phyloP scores from a whole-genome alignment of 768 basidiomycete species.

The Candolleomyces efflorescens region DNA sequence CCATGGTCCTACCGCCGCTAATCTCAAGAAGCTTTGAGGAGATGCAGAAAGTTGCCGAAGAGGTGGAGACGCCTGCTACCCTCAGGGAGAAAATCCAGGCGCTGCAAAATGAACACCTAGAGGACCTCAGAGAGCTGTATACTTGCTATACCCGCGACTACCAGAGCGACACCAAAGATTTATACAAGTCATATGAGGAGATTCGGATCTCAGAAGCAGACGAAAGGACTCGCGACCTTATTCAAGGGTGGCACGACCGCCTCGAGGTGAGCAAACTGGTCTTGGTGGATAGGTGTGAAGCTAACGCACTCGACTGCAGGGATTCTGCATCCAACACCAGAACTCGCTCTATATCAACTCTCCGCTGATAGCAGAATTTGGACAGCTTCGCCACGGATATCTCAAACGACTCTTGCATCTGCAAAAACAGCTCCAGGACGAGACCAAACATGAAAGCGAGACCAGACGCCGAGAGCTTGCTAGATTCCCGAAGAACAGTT shows the following conservation, averaged over 20 bases:
- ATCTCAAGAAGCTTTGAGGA: not conserved
- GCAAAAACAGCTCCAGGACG: not conserved
- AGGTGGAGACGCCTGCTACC: not conserved
- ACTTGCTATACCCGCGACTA: not conserved
- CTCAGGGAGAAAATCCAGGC: not conserved
- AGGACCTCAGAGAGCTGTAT: not conserved
- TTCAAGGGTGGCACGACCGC: not conserved
- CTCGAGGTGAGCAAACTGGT: not conserved
- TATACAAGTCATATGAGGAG: not conserved
- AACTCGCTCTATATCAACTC: not conserved
- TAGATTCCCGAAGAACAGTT: constrained; percentile 2
- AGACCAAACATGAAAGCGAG: not conserved
- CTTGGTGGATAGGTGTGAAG: not conserved
- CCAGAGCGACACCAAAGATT: not conserved
- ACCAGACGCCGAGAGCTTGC: not conserved
- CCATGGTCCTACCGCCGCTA: not conserved
- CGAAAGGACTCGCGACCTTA: not conserved
- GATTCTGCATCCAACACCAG: not conserved
- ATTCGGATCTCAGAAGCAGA: not conserved
- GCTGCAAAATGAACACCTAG: not conserved
- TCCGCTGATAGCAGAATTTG: not conserved
- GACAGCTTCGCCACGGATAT: not conserved
- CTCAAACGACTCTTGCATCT: not conserved
- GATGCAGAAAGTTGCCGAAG: not conserved
- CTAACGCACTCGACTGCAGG: not conserved